Conservation (phyloP, 306 rosid species). For the Hippophae tibetana region DNA sequence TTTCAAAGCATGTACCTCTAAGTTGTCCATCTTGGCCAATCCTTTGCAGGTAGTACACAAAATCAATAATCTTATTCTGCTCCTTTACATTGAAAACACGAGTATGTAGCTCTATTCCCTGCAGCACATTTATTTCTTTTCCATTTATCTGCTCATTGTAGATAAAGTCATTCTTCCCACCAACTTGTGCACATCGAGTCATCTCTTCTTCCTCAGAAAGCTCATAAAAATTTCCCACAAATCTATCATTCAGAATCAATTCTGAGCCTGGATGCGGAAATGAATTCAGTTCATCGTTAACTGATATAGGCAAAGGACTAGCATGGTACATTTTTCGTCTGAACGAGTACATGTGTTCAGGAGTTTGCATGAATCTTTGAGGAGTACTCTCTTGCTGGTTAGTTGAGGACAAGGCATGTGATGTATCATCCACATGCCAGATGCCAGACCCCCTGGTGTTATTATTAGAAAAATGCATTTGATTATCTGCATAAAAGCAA, state of each 20-base stretch:
- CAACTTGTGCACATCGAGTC: slow-evolving; percentile 20
- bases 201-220: slow-evolving; percentile 27
- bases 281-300: background rate
- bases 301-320: slow-evolving; percentile 5
- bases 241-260: slow-evolving; percentile 21
- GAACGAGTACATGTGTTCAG: background rate
- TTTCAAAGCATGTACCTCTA: slow-evolving; percentile 22
- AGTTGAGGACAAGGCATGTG: background rate
- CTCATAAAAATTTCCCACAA: slow-evolving; percentile 14
- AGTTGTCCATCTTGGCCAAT: slow-evolving; percentile 37
- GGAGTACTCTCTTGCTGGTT: slow-evolving; percentile 6
- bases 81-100: slow-evolving; percentile 36
- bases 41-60: slow-evolving; percentile 29
- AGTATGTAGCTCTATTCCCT: slow-evolving; percentile 42
- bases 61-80: slow-evolving; percentile 31
- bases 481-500: no score
- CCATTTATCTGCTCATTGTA: slow-evolving; percentile 21
- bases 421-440: no score
- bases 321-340: background rate
- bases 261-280: slow-evolving; percentile 16
- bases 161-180: slow-evolving; percentile 19
- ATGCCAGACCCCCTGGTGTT: no score
- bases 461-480: no score
- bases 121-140: slow-evolving; percentile 24
- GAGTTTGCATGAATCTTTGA: slow-evolving; percentile 1